These are phyloP conservation scores for Arbutus unedo DNA, from an alignment of 148 eudicot species.

Conservation along the genomic window DNA sequence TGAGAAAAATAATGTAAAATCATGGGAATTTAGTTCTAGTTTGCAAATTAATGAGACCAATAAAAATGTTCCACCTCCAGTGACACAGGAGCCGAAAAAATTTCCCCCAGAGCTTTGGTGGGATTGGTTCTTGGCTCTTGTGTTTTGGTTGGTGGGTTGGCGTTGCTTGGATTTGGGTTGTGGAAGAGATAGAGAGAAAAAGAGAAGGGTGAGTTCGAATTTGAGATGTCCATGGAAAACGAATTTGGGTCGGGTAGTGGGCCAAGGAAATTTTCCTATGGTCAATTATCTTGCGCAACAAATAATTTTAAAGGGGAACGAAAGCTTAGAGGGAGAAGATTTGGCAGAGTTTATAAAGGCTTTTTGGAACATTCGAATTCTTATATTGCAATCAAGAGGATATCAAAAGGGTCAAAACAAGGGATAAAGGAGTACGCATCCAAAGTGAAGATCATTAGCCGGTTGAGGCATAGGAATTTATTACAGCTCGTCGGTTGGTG, in stretches of 20 bases:
- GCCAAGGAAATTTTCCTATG: no score
- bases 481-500: no score
- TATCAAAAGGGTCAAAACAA: no score
- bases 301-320: no score
- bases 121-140: not conserved
- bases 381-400: no score
- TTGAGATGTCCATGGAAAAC: not conserved
- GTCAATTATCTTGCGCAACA: no score
- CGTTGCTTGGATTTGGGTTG: not conserved
- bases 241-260: slow-evolving; percentile 16
- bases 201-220: no score
- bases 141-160: not conserved
- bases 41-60: not conserved
- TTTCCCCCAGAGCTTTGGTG: not conserved
- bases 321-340: no score
- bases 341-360: no score
- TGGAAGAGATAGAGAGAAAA: not conserved
- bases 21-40: slow-evolving; percentile 31
- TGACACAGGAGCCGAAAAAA: not conserved
- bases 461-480: slow-evolving; percentile 14
- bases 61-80: no score
- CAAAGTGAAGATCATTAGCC: slow-evolving; percentile 9
- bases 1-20: slow-evolving; percentile 19
- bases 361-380: no score
- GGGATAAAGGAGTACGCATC: no score